Evolutionary conservation across 441 rosid genomes (phyloP).

Genomic region (Bocquillonia castaneifolia): DNA sequence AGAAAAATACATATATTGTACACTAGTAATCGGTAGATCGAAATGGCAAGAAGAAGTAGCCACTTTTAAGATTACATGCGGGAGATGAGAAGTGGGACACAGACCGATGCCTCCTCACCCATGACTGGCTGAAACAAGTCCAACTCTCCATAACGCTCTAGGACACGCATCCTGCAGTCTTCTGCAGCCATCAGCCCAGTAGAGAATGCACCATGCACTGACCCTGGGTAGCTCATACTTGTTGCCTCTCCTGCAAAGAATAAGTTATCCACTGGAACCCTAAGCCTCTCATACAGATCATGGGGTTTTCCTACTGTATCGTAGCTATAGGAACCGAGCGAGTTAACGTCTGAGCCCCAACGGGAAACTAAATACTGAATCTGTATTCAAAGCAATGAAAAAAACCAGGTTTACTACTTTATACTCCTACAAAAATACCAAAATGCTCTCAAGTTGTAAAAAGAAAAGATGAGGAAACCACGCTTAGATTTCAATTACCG

Average conservation of each 20-base stretch:
- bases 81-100: slow-evolving; percentile 73
- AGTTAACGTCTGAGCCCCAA: slow-evolving; percentile 80
- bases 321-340: slow-evolving; percentile 94
- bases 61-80: slow-evolving; percentile 45
- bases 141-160: slow-evolving; percentile 74
- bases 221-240: slow-evolving; percentile 70
- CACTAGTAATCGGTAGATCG: too few relatives aligned
- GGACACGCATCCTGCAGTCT: slow-evolving; percentile 89
- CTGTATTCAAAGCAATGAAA: slow-evolving; percentile 37
- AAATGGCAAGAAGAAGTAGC: too few relatives aligned
- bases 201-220: slow-evolving; percentile 88
- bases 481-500: slow-evolving; percentile 37
- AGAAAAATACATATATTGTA: too few relatives aligned
- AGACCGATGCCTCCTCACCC: slow-evolving; percentile 62
- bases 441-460: too few relatives aligned
- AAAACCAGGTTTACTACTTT: not conserved
- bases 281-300: slow-evolving; percentile 76
- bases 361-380: slow-evolving; percentile 75
- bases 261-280: slow-evolving; percentile 84
- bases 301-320: slow-evolving; percentile 81
- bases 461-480: not conserved
- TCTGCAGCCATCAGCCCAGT: slow-evolving; percentile 87
- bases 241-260: slow-evolving; percentile 99
- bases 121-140: slow-evolving; percentile 72
- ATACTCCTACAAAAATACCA: not conserved